Percentiles rank a stretch among this genome's conserved stretches.
Conservation (phyloP, 768 basidiomycete species). For the Leucocoprinus leucothites region DNA sequence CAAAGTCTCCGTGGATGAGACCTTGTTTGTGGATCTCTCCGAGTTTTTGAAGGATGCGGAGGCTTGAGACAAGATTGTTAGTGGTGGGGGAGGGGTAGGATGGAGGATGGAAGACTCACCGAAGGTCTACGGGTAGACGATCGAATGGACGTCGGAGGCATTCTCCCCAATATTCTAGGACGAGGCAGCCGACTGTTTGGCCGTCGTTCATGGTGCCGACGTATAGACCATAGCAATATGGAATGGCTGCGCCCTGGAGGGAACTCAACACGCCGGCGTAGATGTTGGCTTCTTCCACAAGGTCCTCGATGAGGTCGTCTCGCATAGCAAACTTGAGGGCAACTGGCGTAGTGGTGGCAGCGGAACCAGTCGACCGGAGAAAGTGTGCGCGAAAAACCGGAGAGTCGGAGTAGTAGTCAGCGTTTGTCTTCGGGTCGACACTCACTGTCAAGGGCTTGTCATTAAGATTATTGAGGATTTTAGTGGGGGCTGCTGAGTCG, state of each 20-base stretch:
- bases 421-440: constrained; percentile 27
- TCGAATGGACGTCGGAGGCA: constrained; percentile 28
- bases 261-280: constrained; percentile 27
- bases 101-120: constrained; percentile 18
- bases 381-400: constrained; percentile 30
- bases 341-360: constrained; percentile 10
- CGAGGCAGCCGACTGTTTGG: constrained; percentile 32
- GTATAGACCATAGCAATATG: constrained; percentile 33
- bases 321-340: constrained; percentile 38
- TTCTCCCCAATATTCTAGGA: constrained; percentile 35
- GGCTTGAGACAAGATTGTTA: constrained; percentile 17
- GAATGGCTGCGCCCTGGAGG: constrained; percentile 31
- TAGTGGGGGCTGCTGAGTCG: constrained; percentile 1
- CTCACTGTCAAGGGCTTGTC: constrained; percentile 21
- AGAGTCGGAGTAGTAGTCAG: constrained; percentile 35
- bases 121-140: constrained; percentile 24
- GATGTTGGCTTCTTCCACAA: constrained; percentile 30
- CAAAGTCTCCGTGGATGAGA: constrained; percentile 37
- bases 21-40: constrained; percentile 32
- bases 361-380: constrained; percentile 15
- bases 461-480: too few relatives aligned
- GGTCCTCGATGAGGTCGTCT: constrained; percentile 31
- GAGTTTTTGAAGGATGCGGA: constrained; percentile 29
- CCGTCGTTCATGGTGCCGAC: constrained; percentile 28
- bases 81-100: constrained; percentile 1